Percentiles rank a stretch among this genome's conserved stretches.
Conservation (phyloP, 768 basidiomycete genomes). For the Sarcomyxa edulis region DNA sequence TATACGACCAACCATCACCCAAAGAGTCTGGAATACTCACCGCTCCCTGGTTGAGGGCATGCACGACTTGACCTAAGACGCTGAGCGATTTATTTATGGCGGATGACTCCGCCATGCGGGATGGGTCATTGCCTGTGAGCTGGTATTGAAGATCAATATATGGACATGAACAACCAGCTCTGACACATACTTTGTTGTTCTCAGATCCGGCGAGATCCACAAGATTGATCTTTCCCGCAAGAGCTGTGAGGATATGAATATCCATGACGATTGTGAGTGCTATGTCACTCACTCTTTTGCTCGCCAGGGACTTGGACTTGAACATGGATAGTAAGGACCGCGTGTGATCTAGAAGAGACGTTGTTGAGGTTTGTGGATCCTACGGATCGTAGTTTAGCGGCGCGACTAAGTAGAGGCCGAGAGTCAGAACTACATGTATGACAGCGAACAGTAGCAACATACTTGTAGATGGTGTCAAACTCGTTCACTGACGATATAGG, state of each 20-base stretch:
- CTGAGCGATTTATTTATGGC: conserved; percentile 90
- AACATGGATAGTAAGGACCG: conserved; percentile 73
- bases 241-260: conserved; percentile 30
- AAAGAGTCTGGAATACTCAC: conserved; percentile 32
- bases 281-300: conserved; percentile 43
- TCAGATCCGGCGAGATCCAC: conserved; percentile 91
- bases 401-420: conserved; percentile 41
- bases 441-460: conserved; percentile 11
- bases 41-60: conserved; percentile 73
- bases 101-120: conserved; percentile 83
- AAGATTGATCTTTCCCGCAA: conserved; percentile 76
- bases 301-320: conserved; percentile 47
- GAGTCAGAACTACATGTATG: conserved; percentile 2
- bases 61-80: conserved; percentile 83
- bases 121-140: conserved; percentile 80
- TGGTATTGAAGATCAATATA: conserved; percentile 16
- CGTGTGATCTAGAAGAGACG: conserved; percentile 85
- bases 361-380: conserved; percentile 84
- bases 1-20: too few species aligned
- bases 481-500: conserved; percentile 35
- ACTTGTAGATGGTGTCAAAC: conserved; percentile 45
- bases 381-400: conserved; percentile 74
- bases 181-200: conserved; percentile 68
- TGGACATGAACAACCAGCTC: too few species aligned
- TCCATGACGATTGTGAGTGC: neutral